Conservation (phyloP, 1,139 yeast genomes). For the Candida glucosophila region DNA sequence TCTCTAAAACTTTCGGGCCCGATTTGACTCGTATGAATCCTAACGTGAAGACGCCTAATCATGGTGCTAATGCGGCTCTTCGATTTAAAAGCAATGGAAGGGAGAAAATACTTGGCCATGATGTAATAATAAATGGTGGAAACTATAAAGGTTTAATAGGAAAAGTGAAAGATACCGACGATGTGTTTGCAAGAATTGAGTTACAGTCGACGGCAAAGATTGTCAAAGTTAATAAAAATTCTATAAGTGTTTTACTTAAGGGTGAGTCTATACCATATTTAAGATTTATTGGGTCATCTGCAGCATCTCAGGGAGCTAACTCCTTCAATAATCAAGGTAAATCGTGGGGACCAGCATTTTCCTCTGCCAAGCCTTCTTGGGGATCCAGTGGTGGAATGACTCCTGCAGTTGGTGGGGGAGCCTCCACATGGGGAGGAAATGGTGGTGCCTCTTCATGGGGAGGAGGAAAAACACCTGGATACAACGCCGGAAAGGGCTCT, state of each 20-base stretch:
- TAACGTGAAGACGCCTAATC: slow-evolving; percentile 40
- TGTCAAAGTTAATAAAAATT: slow-evolving; percentile 73
- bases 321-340: slow-evolving; percentile 8
- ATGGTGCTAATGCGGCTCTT: slow-evolving; percentile 46
- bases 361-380: slow-evolving; percentile 38
- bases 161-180: slow-evolving; percentile 88
- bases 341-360: slow-evolving; percentile 34
- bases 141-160: slow-evolving; percentile 94
- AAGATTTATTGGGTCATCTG: slow-evolving; percentile 58
- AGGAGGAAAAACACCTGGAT: slow-evolving; percentile 8
- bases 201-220: slow-evolving; percentile 87
- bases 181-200: slow-evolving; percentile 84
- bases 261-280: slow-evolving; percentile 72
- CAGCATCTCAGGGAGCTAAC: slow-evolving; percentile 7
- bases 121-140: slow-evolving; percentile 81
- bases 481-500: slow-evolving; percentile 30
- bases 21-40: slow-evolving; percentile 86
- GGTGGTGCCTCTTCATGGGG: slow-evolving; percentile 19
- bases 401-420: slow-evolving; percentile 21
- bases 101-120: slow-evolving; percentile 72
- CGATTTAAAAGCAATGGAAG: slow-evolving; percentile 57
- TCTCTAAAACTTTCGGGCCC: slow-evolving; percentile 47
- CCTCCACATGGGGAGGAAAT: slow-evolving; percentile 29
- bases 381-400: slow-evolving; percentile 21
- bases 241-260: slow-evolving; percentile 59